Base-by-base conservation (phyloP, 441 rosid species). In the Populus hybrid region DNA sequence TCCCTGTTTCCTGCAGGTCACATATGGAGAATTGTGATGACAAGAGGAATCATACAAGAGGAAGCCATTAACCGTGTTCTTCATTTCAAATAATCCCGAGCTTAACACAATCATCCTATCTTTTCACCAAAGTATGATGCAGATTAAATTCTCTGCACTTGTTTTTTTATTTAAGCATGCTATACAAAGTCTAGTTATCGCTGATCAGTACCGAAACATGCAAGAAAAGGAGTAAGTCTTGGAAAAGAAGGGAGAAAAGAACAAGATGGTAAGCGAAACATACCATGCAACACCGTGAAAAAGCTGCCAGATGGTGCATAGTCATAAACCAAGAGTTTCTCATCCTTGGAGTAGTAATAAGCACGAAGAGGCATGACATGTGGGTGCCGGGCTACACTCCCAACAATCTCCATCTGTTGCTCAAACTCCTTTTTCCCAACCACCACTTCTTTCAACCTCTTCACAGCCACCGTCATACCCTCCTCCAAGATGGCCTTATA, bases 261-360 rank as follows among this genome's bases (percentile, higher is more conserved):
- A 59, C 2, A 53, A 36, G 78, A 59, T 36, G 30, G 65, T 12
- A 16, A 42, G 18, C 6, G 64, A 42, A 74, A 57, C 84, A 35
- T 89, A 93, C 99, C 94, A 18, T 95, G 99, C 80, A 95, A 86
- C 78, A 90, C 76, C 67, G 92, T 53, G 72, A 91, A 91, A 34
- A 91, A 79, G 75, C 97, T 95, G 38, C 97, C 98, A n/a, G 78
- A 82, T 35, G 84, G 69, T 79, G 79, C 82, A 77, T 84, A 89
- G 73, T 95, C 97, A 78, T 91, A 91, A 77, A 94, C 97, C 84
- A 95, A 85, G 16, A 95, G 95, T 86, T 92, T 95, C 91, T 95
- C 99, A 53, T 95, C 99, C 87, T 94, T 95, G 59, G 98, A 95
- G 81, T 89, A 91, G 84, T 89, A 95, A 81, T 94, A 95, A 9